Percentiles rank a stretch among this genome's conserved stretches.
Conservation (phyloP, 1,284 basidiomycete genomes). For the Ceratobasidium sp. region DNA sequence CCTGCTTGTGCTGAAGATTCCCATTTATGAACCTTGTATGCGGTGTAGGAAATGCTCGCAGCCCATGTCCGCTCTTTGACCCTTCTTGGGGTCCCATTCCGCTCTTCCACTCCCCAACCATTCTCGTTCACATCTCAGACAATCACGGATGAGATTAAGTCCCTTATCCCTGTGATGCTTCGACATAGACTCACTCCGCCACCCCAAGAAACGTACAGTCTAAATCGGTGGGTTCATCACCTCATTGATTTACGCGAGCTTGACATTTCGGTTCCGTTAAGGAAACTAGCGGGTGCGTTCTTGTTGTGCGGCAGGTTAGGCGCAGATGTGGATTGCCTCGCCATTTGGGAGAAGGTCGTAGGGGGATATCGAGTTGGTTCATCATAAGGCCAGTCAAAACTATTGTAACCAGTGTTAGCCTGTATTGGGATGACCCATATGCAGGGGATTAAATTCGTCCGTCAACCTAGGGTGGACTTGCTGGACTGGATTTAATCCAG, state of each 20-base stretch:
- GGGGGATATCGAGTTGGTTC: constrained; percentile 38
- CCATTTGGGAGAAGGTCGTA: constrained; percentile 76
- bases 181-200: constrained; percentile 91
- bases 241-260: neutral
- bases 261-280: constrained; percentile 52
- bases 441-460: too few species aligned
- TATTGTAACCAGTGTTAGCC: too few species aligned
- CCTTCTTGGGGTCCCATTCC: constrained; percentile 87
- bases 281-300: constrained; percentile 95
- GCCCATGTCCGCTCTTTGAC: constrained; percentile 91
- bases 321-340: constrained; percentile 80
- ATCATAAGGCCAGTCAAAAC: neutral
- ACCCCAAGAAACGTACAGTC: constrained; percentile 92
- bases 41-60: constrained; percentile 80
- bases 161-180: constrained; percentile 92
- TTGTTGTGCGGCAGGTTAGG: constrained; percentile 87
- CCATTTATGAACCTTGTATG: neutral
- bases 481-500: too few species aligned
- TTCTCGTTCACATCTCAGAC: constrained; percentile 72
- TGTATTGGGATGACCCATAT: too few species aligned
- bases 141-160: constrained; percentile 81
- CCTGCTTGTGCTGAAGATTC: neutral
- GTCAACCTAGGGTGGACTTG: too few species aligned
- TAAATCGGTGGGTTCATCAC: constrained; percentile 75
- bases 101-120: constrained; percentile 67